phyloP scores from a whole-genome alignment of 163 green algal genomes.

The Chlamydomonas reinhardtii region DNA sequence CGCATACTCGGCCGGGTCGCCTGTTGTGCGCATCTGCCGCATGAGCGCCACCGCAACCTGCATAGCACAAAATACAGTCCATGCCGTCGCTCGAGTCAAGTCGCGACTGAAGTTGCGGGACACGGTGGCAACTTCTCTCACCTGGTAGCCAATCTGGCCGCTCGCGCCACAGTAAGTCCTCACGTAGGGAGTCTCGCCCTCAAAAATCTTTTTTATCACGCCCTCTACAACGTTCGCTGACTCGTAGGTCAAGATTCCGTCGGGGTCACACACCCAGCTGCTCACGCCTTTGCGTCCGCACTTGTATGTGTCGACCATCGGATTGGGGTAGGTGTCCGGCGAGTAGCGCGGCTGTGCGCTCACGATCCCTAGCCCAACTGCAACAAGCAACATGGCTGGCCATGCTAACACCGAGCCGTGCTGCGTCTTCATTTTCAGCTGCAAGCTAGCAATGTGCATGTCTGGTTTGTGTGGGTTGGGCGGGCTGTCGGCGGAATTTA shows the following conservation, averaged over 20 bases:
- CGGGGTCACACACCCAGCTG: conserved; percentile 77
- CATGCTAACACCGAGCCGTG: no score
- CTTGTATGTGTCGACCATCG: conserved; percentile 54
- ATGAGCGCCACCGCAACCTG: conserved; percentile 83
- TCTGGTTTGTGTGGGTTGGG: no score
- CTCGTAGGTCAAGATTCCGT: conserved; percentile 63
- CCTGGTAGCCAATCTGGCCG: conserved; percentile 68
- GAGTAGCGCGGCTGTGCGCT: conserved; percentile 48
- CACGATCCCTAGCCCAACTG: no score
- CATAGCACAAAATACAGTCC: neutral
- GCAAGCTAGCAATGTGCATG: no score
- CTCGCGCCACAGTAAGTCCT: conserved; percentile 49
- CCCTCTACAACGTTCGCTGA: conserved; percentile 70
- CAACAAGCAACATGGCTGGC: no score
- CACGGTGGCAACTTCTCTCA: neutral
- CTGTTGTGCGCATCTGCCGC: conserved; percentile 53
- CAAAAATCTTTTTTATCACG: conserved; percentile 70
- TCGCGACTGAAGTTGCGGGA: neutral
- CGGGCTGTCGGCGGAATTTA: no score
- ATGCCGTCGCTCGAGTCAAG: neutral
- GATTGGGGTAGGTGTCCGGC: conserved; percentile 70
- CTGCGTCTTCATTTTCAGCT: no score
- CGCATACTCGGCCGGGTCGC: conserved; percentile 45
- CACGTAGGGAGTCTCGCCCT: conserved; percentile 63
- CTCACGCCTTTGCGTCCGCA: conserved; percentile 63